Conservation (phyloP, 495 filamentous ascomycete species). For the Penicillium longicatenatum region DNA sequence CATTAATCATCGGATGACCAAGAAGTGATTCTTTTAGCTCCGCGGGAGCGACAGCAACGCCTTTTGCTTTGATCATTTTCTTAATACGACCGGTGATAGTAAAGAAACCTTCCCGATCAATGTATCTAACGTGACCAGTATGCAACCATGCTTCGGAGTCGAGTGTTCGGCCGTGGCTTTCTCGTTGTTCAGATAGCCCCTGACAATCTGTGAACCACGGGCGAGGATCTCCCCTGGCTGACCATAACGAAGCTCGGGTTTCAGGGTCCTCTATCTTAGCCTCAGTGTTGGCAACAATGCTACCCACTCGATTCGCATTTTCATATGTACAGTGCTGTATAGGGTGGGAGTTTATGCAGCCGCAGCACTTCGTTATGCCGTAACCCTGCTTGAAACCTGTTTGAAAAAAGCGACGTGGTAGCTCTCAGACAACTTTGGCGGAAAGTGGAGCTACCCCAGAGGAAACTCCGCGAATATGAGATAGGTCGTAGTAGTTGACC, state of each 20-base stretch:
- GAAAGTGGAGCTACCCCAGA: conserved; percentile 66
- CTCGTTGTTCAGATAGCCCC: conserved; percentile 58
- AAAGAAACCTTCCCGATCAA: conserved; percentile 56
- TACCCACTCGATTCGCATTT: conserved; percentile 60
- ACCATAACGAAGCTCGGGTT: conserved; percentile 44
- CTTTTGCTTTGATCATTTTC: conserved; percentile 78
- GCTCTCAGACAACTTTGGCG: conserved; percentile 60
- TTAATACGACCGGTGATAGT: conserved; percentile 70
- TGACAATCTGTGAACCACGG: conserved; percentile 56
- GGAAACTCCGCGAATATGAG: conserved; percentile 51
- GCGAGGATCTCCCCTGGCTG: conserved; percentile 64
- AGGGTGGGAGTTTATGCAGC: conserved; percentile 62
- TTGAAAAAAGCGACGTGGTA: conserved; percentile 58
- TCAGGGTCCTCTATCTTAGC: conserved; percentile 61
- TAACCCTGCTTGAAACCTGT: conserved; percentile 70
- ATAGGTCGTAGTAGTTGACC: conserved; percentile 62
- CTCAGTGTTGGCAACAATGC: conserved; percentile 58
- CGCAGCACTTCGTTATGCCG: conserved; percentile 69
- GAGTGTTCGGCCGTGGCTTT: conserved; percentile 62
- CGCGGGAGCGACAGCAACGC: conserved; percentile 68
- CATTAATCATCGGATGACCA: conserved; percentile 58
- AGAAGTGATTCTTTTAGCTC: conserved; percentile 68
- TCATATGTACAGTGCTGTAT: conserved; percentile 55
- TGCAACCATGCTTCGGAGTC: conserved; percentile 62
- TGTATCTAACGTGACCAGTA: conserved; percentile 66